Evolutionary conservation across 805 yeast species (phyloP), one percentile per base, ranked within the genome.

Genomic region (Yamadazyma endophytica): DNA sequence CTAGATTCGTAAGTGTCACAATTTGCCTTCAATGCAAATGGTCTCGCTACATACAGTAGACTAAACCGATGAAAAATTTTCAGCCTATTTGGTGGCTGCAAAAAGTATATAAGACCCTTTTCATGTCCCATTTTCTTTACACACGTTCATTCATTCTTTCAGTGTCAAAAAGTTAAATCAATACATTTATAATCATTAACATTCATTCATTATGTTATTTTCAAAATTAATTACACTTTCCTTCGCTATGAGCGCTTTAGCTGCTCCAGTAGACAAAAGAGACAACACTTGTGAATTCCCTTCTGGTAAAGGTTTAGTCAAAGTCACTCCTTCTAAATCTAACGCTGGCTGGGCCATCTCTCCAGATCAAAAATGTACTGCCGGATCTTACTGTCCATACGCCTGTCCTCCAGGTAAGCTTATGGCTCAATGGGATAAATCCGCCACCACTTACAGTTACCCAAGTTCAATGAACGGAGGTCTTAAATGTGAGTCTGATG

Each of bases 311-410:
- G 88, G 87, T 6, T 67, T 88, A 47, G 90, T 87, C 12, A 63
- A 79, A 2, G 81, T 86, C 30, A 78, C 86, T 31, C 62, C 69
- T 6, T 53, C 54, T 21, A 72, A 77, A 17, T 44, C 54, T 12
- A 82, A 82, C 47, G 88, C 70, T 29, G 96, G 96, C 15, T 88
- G 95, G 95, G 96, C 95, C 29, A 69, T 83, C 73, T 73, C 79
- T 44, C 77, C 76, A 30, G 92, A 83, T 55, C 82, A 79, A 47
- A 47, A 66, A 21, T 87, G 96, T 58, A 55, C 77, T 4, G 67
- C 81, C 16, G 95, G 92, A n/a, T 60, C 68, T 18, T 88, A 79
- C 73, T 87, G 96, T 58, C 96, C 95, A 18, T 88, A 82, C 56
- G 96, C 96, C 12, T 87, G 96, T 54, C 78, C 87, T 12, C 83